Evolutionary conservation across 306 rosid genomes (phyloP).

Genomic region (Gillenia trifoliata): DNA sequence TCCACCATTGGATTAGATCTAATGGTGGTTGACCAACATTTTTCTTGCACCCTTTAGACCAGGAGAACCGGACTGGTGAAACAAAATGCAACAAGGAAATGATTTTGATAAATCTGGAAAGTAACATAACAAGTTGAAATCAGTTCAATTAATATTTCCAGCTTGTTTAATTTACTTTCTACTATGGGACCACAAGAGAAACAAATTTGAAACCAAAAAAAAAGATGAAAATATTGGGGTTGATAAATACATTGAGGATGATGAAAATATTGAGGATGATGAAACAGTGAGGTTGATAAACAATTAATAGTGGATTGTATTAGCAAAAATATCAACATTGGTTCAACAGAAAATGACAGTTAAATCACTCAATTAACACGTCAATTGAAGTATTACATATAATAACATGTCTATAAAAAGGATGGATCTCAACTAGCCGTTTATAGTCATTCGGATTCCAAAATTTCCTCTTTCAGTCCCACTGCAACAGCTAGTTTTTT

Average conservation of each 20-base stretch:
- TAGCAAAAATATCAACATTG: neutral
- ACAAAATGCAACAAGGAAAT: slow-evolving; percentile 10
- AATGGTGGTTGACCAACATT: too few species aligned
- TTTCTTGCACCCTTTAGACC: too few species aligned
- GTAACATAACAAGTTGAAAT: slow-evolving; percentile 1
- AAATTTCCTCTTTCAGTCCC: neutral
- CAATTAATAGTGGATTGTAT: neutral
- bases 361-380: neutral
- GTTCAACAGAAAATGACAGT: neutral
- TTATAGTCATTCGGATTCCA: neutral
- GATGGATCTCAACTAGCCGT: neutral
- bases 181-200: neutral
- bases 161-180: neutral
- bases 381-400: neutral
- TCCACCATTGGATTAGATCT: too few species aligned
- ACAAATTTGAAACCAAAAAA: neutral
- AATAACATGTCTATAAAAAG: neutral
- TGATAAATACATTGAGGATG: neutral
- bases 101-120: slow-evolving; percentile 20
- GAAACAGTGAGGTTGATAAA: neutral
- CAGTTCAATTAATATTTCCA: neutral
- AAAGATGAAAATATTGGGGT: neutral
- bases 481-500: neutral
- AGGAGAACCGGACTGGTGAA: too few species aligned
- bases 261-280: neutral